phyloP scores from a whole-genome alignment of 1,139 yeast species.

The Hyphopichia khmerensis region DNA sequence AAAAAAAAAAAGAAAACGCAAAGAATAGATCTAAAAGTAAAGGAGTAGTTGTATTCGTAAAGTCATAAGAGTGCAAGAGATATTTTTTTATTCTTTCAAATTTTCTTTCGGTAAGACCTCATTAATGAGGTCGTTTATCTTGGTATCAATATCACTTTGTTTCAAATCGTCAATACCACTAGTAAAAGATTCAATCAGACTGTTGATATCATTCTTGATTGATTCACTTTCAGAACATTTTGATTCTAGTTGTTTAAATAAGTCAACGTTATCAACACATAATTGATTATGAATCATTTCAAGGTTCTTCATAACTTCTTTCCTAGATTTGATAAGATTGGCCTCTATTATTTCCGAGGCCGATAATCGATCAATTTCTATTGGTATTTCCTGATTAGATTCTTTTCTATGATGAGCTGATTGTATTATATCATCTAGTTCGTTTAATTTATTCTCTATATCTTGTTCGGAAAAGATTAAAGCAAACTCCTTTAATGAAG shows the following conservation, averaged over 20 bases:
- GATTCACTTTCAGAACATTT: constrained; percentile 22
- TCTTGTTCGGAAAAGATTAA: constrained; percentile 65
- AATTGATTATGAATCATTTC: constrained; percentile 39
- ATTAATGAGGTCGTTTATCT: constrained; percentile 25
- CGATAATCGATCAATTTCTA: constrained; percentile 29
- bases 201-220: constrained; percentile 21
- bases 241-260: constrained; percentile 22
- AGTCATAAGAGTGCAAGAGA: neutral
- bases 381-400: constrained; percentile 18
- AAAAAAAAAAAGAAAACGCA: too few relatives aligned
- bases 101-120: constrained; percentile 2
- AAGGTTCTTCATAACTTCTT: constrained; percentile 27
- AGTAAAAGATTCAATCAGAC: constrained; percentile 21
- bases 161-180: constrained; percentile 31
- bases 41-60: neutral
- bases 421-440: constrained; percentile 62
- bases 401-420: constrained; percentile 44
- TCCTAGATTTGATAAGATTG: constrained; percentile 22
- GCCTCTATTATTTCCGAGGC: constrained; percentile 38
- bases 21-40: too few relatives aligned
- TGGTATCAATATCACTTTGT: constrained; percentile 17
- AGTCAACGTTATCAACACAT: constrained; percentile 33
- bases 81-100: too few relatives aligned
- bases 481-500: constrained; percentile 62
- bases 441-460: constrained; percentile 55